Conservation (phyloP, 2,329 filamentous ascomycete species). For the Xylaria sp. region DNA sequence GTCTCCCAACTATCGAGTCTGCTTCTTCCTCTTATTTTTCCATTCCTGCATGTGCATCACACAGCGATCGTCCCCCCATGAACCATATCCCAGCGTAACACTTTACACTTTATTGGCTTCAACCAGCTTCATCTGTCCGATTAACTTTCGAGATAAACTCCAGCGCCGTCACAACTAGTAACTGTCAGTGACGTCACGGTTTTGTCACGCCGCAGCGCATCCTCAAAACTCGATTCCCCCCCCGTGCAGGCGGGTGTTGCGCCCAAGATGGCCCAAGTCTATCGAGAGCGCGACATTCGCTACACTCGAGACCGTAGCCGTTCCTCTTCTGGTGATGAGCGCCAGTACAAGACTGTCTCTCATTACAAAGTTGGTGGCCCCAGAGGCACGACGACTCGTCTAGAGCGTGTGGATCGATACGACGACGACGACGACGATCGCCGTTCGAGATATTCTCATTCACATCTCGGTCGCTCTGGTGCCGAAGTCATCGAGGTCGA, state of each 20-base stretch:
- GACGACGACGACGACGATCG: constrained; percentile 40
- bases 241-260: constrained; percentile 4
- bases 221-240: background rate
- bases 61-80: constrained; percentile 4
- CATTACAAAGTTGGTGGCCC: constrained; percentile 42
- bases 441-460: constrained; percentile 37
- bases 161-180: background rate
- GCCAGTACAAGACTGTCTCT: constrained; percentile 37
- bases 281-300: constrained; percentile 41
- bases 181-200: constrained; percentile 26
- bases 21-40: background rate
- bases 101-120: constrained; percentile 19
- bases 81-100: constrained; percentile 12
- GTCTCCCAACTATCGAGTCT: background rate
- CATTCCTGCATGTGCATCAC: background rate
- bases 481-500: constrained; percentile 37
- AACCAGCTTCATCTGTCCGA: background rate
- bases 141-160: background rate
- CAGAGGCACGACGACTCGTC: constrained; percentile 29
- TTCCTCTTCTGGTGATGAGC: constrained; percentile 38
- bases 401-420: constrained; percentile 37
- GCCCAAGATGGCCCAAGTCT: constrained; percentile 34
- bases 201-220: background rate
- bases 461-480: constrained; percentile 31
- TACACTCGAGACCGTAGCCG: constrained; percentile 40